phyloP scores from a whole-genome alignment of 176 grass and related monocot species.

The Aegilops umbellulata region DNA sequence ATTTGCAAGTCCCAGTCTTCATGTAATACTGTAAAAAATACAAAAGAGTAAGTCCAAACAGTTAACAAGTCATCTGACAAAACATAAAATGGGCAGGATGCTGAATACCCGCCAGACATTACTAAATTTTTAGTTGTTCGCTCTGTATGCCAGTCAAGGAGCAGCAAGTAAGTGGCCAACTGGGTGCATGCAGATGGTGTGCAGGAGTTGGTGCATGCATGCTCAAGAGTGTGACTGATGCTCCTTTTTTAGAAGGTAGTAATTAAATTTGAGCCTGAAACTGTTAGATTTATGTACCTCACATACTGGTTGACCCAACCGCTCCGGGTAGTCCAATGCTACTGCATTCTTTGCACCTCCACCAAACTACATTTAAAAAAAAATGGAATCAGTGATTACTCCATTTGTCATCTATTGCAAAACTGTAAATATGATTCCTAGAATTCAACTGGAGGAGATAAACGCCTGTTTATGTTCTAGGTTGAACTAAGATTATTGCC shows the following conservation, averaged over 20 bases:
- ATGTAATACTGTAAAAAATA: slow-evolving; percentile 68
- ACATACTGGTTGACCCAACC: slow-evolving; percentile 71
- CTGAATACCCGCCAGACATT: slow-evolving; percentile 7
- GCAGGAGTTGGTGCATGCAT: slow-evolving; percentile 13
- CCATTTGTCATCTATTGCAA: background rate
- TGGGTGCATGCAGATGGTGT: slow-evolving; percentile 23
- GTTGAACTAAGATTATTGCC: background rate
- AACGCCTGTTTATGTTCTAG: background rate
- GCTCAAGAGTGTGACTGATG: slow-evolving; percentile 13
- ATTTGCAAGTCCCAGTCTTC: slow-evolving; percentile 92
- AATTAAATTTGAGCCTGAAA: slow-evolving; percentile 19
- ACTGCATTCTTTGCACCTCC: slow-evolving; percentile 48
- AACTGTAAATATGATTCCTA: background rate
- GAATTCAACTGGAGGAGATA: background rate
- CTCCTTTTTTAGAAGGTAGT: background rate
- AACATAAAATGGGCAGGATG: background rate
- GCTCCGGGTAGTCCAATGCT: slow-evolving; percentile 61
- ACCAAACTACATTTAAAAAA: slow-evolving; percentile 32
- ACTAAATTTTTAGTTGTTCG: background rate
- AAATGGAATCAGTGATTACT: slow-evolving; percentile 5
- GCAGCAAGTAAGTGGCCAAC: slow-evolving; percentile 6
- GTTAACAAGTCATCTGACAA: slow-evolving; percentile 12
- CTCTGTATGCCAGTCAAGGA: background rate
- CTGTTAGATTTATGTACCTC: slow-evolving; percentile 52
- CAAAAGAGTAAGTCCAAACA: slow-evolving; percentile 13